phyloP scores from a whole-genome alignment of 208 protist genomes.

The Plasmodiophora brassicae region DNA sequence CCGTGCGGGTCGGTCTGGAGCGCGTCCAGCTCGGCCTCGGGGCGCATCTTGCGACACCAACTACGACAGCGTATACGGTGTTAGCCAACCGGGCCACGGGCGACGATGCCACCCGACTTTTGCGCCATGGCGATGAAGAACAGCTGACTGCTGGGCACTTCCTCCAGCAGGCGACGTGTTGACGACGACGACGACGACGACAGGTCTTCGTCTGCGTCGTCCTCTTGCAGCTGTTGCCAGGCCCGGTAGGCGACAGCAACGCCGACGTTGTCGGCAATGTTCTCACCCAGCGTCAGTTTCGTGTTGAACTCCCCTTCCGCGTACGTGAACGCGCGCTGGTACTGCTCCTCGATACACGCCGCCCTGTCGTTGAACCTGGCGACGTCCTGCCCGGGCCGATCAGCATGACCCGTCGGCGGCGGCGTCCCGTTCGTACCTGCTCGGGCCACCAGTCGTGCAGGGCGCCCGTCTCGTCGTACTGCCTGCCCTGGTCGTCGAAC shows the following conservation, averaged over 20 bases:
- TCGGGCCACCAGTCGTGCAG: constrained; percentile 35
- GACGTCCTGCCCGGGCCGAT: not conserved
- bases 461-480: constrained; percentile 50
- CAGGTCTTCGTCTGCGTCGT: not conserved
- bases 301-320: not conserved
- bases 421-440: not conserved
- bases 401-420: no score
- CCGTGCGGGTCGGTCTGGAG: constrained; percentile 10
- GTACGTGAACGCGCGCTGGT: not conserved
- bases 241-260: not conserved
- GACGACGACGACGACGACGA: no score
- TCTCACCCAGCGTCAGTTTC: constrained; percentile 53
- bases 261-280: constrained; percentile 51
- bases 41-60: not conserved
- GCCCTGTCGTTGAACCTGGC: not conserved
- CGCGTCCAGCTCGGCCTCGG: not conserved
- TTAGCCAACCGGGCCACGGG: not conserved
- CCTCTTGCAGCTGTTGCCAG: not conserved
- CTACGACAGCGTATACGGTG: not conserved
- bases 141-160: not conserved
- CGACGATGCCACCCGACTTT: not conserved
- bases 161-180: no score
- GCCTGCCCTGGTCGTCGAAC: constrained; percentile 56
- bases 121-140: constrained; percentile 16
- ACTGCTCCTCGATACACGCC: not conserved